phyloP scores from a whole-genome alignment of 805 yeast species.

The Cyberlindnera veronae region DNA sequence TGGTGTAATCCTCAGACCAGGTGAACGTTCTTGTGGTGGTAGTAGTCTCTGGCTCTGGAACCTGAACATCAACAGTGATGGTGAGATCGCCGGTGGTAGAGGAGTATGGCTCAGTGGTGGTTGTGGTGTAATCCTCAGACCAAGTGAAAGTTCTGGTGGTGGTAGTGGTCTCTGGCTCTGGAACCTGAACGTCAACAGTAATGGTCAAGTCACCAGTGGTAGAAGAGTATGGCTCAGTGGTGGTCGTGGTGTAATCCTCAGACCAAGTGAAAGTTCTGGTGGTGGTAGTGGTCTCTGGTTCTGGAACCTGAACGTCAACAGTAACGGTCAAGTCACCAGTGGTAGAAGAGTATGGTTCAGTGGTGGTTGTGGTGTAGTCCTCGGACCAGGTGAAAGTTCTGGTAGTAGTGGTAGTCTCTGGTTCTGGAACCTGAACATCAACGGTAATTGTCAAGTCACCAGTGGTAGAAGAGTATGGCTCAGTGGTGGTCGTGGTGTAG shows the following conservation, averaged over 20 bases:
- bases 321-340: slow-evolving; percentile 13
- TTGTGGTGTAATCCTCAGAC: too few relatives aligned
- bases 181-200: slow-evolving; percentile 11
- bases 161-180: not conserved
- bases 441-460: slow-evolving; percentile 10
- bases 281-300: not conserved
- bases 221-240: slow-evolving; percentile 8
- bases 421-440: slow-evolving; percentile 3
- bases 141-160: not conserved
- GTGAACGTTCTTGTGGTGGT: not conserved
- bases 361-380: slow-evolving; percentile 9
- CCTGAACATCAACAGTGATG: too few relatives aligned
- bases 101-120: too few relatives aligned
- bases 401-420: slow-evolving; percentile 4
- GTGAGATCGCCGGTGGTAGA: too few relatives aligned
- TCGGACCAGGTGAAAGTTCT: slow-evolving; percentile 6
- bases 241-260: slow-evolving; percentile 5
- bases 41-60: not conserved
- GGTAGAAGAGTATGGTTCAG: slow-evolving; percentile 8
- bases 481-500: slow-evolving; percentile 11
- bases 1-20: not conserved
- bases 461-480: slow-evolving; percentile 6
- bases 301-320: slow-evolving; percentile 13
- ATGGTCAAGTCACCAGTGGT: slow-evolving; percentile 10
- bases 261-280: slow-evolving; percentile 9